Evolutionary conservation across 345 rosid genomes (phyloP), one percentile per base, ranked within the genome.

Genomic region (Diplotaxis tenuifolia): DNA sequence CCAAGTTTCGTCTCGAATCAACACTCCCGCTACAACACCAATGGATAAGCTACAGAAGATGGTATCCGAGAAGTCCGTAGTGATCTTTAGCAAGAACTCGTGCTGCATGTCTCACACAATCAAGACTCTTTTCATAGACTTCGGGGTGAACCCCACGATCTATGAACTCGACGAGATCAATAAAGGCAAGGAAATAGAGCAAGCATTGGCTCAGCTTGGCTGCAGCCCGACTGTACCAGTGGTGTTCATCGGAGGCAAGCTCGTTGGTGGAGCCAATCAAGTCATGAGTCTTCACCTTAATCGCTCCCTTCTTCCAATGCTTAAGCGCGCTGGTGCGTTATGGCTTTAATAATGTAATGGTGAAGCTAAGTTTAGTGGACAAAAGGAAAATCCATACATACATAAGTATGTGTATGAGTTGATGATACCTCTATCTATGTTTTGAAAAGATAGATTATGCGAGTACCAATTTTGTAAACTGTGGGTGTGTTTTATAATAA

Each of bases 241-340:
- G 1, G 91, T 91, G 15, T 91, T 89, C 85, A 87, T 91, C 22
- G 89, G 95, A 1, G 93, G 93, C 0, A 81, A 86, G 19, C 88
- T 89, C 21, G 83, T 91, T 0, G 95, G 97, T 28, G 97, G 97
- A 28, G 78, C 95, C 65, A 84, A 84, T 38, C 89, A 87, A 81
- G 82, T 89, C 68, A 89, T 87, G 95, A 87, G 86, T 56, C 93
- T 84, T 42, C 95, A 89, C 77, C 97, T 91, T 34, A 85, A 77
- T 54, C 82, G 89, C 2, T 70, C 89, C 66, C 79, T 91, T 7
- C 74, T 87, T 66, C 91, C 93, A 1, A 84, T 80, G 91, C 97
- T 91, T 22, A 86, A 68, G 68, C 54, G 80, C 1, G 91, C 67
- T 16, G 95, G 97, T 2, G 97, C 95, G 1, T 52, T 91, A 21